A percentile compares a stretch with the other conserved stretches of the same genome.
phyloP scores from a whole-genome alignment of 2,329 filamentous ascomycete genomes.

The Beauveria varroae region DNA sequence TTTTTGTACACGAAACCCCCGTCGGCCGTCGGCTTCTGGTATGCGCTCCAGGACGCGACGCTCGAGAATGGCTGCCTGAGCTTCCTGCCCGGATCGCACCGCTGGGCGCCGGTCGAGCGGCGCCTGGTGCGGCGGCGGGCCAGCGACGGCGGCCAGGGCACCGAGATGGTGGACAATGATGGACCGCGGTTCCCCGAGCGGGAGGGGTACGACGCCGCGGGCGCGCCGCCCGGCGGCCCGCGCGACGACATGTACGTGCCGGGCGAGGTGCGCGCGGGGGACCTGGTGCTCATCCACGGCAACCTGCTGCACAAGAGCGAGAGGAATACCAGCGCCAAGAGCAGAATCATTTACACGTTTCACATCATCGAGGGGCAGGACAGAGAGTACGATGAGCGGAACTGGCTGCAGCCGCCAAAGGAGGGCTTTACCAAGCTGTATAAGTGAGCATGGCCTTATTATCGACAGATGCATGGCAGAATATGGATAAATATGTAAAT shows the following conservation, averaged over 20 bases:
- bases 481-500: background rate
- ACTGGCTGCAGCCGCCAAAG: constrained; percentile 85
- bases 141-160: constrained; percentile 43
- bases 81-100: constrained; percentile 78
- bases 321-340: constrained; percentile 78
- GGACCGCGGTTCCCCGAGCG: constrained; percentile 54
- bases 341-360: constrained; percentile 93
- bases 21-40: constrained; percentile 92
- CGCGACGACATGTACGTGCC: constrained; percentile 59
- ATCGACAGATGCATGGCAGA: background rate
- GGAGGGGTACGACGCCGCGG: constrained; percentile 37
- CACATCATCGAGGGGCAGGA: constrained; percentile 83
- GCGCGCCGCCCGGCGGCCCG: constrained; percentile 27
- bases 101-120: constrained; percentile 59
- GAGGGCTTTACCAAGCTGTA: constrained; percentile 70
- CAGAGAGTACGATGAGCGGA: constrained; percentile 70
- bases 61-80: constrained; percentile 80
- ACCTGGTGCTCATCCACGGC: constrained; percentile 88
- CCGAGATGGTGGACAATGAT: constrained; percentile 64
- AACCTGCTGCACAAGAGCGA: constrained; percentile 96
- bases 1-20: constrained; percentile 89
- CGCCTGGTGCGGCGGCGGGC: constrained; percentile 67
- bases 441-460: constrained; percentile 14
- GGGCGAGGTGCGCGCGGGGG: constrained; percentile 84
- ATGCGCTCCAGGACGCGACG: constrained; percentile 88